Conservation (phyloP, 192 early-diverging fungal genomes). For the Coemansia sp. region DNA sequence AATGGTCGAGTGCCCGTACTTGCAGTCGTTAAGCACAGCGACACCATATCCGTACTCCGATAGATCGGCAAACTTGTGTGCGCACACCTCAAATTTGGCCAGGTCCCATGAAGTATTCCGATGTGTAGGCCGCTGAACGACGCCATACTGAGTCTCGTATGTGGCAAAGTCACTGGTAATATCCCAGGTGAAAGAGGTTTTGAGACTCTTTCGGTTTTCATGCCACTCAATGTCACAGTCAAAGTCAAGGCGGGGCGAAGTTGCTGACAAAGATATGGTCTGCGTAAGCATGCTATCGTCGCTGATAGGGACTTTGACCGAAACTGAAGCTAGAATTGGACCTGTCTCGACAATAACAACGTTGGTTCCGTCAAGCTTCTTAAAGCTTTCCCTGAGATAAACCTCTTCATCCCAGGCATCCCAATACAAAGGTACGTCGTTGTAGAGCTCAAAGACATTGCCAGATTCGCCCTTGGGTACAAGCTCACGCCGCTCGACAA, state of each 20-base stretch:
- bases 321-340: constrained; percentile 71
- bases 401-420: constrained; percentile 88
- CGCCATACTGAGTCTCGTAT: constrained; percentile 93
- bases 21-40: constrained; percentile 90
- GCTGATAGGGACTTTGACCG: constrained; percentile 61
- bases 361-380: constrained; percentile 56
- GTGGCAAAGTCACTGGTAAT: constrained; percentile 80
- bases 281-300: constrained; percentile 66
- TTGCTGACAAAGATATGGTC: constrained; percentile 68
- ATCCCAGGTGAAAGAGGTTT: constrained; percentile 90
- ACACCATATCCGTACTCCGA: constrained; percentile 94
- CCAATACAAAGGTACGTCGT: constrained; percentile 86
- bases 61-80: constrained; percentile 92
- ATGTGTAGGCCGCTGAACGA: constrained; percentile 86
- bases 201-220: constrained; percentile 83
- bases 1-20: constrained; percentile 90
- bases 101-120: constrained; percentile 88
- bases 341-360: constrained; percentile 64
- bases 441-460: constrained; percentile 80
- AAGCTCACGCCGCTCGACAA: constrained; percentile 49
- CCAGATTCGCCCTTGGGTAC: constrained; percentile 55
- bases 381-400: constrained; percentile 85
- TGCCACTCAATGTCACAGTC: constrained; percentile 87
- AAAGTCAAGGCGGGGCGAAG: constrained; percentile 79
- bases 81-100: constrained; percentile 92